A percentile compares a stretch with the other conserved stretches of the same genome.
Conservation (phyloP, 768 basidiomycete genomes). For the Pleurotus pulmonarius region DNA sequence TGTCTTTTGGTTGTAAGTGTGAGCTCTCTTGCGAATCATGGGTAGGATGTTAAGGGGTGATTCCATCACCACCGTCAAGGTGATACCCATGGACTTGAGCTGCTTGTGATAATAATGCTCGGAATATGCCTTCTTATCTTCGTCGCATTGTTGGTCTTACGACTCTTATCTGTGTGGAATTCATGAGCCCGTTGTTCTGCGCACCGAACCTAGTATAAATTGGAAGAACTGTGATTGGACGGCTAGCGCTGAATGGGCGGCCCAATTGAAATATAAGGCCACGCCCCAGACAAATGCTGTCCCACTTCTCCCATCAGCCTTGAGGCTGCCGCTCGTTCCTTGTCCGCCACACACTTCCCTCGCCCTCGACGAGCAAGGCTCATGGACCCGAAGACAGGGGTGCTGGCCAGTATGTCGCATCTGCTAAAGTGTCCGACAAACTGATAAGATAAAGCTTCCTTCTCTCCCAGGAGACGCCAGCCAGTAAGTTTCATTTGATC, state of each 20-base stretch:
- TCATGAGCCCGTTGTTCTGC: neutral
- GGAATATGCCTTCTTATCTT: neutral
- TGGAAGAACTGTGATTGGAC: conserved; percentile 1
- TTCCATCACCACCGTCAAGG: no score
- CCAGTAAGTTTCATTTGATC: neutral
- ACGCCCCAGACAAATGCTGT: neutral
- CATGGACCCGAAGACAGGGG: neutral
- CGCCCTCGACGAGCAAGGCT: neutral
- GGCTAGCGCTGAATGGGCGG: neutral
- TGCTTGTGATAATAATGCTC: no score
- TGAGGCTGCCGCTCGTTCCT: no score
- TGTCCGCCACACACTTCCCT: no score
- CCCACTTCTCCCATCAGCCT: neutral
- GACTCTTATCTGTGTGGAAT: neutral
- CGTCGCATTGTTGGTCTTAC: no score
- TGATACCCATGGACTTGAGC: no score
- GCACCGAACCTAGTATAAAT: neutral
- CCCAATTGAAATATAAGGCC: neutral
- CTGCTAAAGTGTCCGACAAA: neutral
- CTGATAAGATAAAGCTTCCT: neutral
- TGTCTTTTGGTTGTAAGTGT: no score
- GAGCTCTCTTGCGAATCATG: no score
- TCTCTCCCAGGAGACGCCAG: conserved; percentile 6
- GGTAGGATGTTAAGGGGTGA: no score
- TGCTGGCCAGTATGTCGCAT: neutral